Evolutionary conservation across 805 yeast species (phyloP), one percentile per base, ranked within the genome.

Genomic region (Huiozyma sinensis): DNA sequence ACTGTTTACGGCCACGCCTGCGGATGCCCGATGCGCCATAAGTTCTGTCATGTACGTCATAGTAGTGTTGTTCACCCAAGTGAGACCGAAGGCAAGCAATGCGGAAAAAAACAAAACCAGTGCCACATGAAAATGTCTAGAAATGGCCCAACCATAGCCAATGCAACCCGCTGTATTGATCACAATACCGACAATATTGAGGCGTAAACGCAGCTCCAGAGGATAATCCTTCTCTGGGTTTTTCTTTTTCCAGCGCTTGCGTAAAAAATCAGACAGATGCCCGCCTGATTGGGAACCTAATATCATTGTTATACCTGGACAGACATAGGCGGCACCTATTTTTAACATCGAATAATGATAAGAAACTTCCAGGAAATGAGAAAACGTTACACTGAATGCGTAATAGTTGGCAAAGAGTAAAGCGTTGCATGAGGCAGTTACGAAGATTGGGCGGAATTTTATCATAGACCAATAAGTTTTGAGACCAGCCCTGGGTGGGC

Each of bases 31-130:
- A 1, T 66, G 69, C 5, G 70, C 62, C 9, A 73, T 62, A 34
- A 75, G 63, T 47, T 76, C 81, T 1, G 78, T 69, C 40, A 75
- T 53, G 52, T 75, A 76, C 0, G 81, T 72, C 47, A 76, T 74
- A 4, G 72, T 71, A 0, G 75, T 68, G 17, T 73, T 71, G 47
- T 74, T 72, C 30, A 73, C 71, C 73, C 78, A 75, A 0, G 79
- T 72, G 66, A 74, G 66, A 1, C 80, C 79, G 51, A 73, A 71
- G 0, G 78, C 77, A 30, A 64, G 61, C 5, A 74, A 52, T 46
- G 72, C 73, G 0, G 72, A 57, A 47, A 71, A 70, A 5, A 71
- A 62, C 42, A 72, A 67, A 4, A 73, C 63, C 6, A 68, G 48
- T 0, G 57, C 67, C 32, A 71, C 60, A 42, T 64, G 70, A 12